These are phyloP conservation scores for Mycena polygramma DNA, from an alignment of 768 basidiomycete genomes.

Conservation along the genomic window DNA sequence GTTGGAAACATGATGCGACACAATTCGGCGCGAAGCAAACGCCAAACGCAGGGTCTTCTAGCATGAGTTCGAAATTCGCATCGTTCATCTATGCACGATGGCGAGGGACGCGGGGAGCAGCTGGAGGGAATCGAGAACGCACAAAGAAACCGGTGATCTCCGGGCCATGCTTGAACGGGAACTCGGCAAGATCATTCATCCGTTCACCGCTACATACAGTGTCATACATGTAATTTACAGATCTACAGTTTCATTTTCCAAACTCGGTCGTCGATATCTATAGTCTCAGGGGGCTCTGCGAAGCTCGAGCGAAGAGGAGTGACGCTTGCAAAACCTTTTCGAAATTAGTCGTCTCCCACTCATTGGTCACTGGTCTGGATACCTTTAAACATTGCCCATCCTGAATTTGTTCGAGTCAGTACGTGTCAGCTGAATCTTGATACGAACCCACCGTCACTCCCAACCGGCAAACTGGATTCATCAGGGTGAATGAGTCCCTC, in stretches of 20 bases:
- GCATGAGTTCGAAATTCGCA: neutral
- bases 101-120: conserved; percentile 18
- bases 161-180: too few relatives aligned
- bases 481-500: conserved; percentile 73
- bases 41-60: conserved; percentile 10
- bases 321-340: conserved; percentile 70
- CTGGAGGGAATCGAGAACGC: neutral
- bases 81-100: conserved; percentile 10
- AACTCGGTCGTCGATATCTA: conserved; percentile 55
- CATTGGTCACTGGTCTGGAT: neutral
- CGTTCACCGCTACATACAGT: too few relatives aligned
- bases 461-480: conserved; percentile 71
- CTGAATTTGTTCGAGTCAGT: neutral
- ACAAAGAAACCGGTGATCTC: too few relatives aligned
- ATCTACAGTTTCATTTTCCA: conserved; percentile 72
- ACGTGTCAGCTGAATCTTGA: neutral
- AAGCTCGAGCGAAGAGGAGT: conserved; percentile 84
- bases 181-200: too few relatives aligned
- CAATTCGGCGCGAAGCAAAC: conserved; percentile 7
- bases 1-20: neutral
- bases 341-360: neutral
- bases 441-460: conserved; percentile 67
- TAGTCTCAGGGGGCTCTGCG: conserved; percentile 65
- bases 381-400: conserved; percentile 79
- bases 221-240: too few relatives aligned